Percentiles rank a stretch among this genome's conserved stretches.
Evolutionary conservation across 1,284 basidiomycete species (phyloP).

Genomic region (Anthracocystis walkeri): DNA sequence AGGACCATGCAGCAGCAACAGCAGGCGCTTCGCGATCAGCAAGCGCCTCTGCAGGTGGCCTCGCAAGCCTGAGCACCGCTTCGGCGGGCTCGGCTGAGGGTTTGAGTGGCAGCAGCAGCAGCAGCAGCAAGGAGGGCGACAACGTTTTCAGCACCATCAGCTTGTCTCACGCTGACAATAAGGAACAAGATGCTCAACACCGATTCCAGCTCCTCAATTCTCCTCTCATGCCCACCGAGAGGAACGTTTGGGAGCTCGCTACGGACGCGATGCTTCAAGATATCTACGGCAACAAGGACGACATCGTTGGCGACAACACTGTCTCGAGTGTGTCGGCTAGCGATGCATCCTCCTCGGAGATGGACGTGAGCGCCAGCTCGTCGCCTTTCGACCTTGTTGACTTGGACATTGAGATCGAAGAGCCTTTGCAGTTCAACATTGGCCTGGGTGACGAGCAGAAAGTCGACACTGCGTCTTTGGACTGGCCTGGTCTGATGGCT

Average conservation of each 20-base stretch:
- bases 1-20: slow-evolving; percentile 37
- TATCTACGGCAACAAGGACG: slow-evolving; percentile 30
- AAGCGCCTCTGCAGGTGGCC: slow-evolving; percentile 35
- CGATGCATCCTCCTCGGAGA: slow-evolving; percentile 18
- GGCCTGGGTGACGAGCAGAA: slow-evolving; percentile 20
- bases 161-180: slow-evolving; percentile 18
- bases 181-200: slow-evolving; percentile 22
- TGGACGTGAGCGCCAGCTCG: slow-evolving; percentile 33
- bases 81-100: slow-evolving; percentile 18
- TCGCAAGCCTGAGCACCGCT: slow-evolving; percentile 44
- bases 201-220: slow-evolving; percentile 45
- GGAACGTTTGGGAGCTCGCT: slow-evolving; percentile 44
- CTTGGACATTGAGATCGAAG: slow-evolving; percentile 52
- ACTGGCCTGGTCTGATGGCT: slow-evolving; percentile 40
- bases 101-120: slow-evolving; percentile 22
- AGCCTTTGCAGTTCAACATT: slow-evolving; percentile 43
- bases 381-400: slow-evolving; percentile 51
- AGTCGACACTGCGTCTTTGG: slow-evolving; percentile 21
- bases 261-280: slow-evolving; percentile 51
- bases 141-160: slow-evolving; percentile 38
- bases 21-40: slow-evolving; percentile 38
- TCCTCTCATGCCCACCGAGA: slow-evolving; percentile 33
- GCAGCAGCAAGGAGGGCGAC: slow-evolving; percentile 1
- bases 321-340: slow-evolving; percentile 11
- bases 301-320: slow-evolving; percentile 5